A percentile compares a stretch with the other conserved stretches of the same genome.
phyloP scores from a whole-genome alignment of 139 green algal species.

The Closterium sp. region DNA sequence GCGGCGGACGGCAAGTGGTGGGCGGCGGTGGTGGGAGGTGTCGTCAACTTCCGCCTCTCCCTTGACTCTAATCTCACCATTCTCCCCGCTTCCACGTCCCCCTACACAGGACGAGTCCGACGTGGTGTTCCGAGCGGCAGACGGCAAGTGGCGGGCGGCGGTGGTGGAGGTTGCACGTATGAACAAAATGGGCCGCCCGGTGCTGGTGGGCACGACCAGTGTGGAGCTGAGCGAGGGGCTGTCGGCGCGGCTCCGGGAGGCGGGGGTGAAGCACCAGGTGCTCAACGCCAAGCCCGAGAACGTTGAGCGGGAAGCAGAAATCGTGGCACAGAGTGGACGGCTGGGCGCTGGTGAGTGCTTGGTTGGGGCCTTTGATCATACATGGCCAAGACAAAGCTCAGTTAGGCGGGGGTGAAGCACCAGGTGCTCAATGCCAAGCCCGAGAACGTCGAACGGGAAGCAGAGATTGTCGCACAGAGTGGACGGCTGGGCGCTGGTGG shows the following conservation, averaged over 20 bases:
- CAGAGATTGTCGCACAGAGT: conserved; percentile 87
- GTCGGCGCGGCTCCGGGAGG: conserved; percentile 68
- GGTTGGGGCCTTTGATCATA: too few species aligned
- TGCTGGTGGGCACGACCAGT: conserved; percentile 76
- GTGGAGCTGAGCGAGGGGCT: conserved; percentile 91
- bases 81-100: not conserved
- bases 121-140: conserved; percentile 82
- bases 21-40: conserved; percentile 49
- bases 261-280: conserved; percentile 77
- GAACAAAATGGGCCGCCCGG: conserved; percentile 82
- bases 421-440: conserved; percentile 96
- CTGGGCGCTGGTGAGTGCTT: conserved; percentile 1
- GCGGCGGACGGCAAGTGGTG: conserved; percentile 79
- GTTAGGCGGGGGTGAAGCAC: conserved; percentile 73
- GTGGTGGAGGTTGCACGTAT: conserved; percentile 74
- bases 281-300: conserved; percentile 99
- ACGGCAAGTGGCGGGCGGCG: conserved; percentile 84
- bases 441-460: conserved; percentile 96
- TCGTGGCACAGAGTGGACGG: conserved; percentile 74
- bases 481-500: conserved; percentile 25
- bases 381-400: conserved; percentile 68
- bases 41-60: not conserved
- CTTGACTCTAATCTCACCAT: not conserved
- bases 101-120: conserved; percentile 79
- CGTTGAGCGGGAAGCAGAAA: conserved; percentile 94